Evolutionary conservation across 2,329 filamentous ascomycete genomes (phyloP).

Genomic region (Cladophialophora exuberans): DNA sequence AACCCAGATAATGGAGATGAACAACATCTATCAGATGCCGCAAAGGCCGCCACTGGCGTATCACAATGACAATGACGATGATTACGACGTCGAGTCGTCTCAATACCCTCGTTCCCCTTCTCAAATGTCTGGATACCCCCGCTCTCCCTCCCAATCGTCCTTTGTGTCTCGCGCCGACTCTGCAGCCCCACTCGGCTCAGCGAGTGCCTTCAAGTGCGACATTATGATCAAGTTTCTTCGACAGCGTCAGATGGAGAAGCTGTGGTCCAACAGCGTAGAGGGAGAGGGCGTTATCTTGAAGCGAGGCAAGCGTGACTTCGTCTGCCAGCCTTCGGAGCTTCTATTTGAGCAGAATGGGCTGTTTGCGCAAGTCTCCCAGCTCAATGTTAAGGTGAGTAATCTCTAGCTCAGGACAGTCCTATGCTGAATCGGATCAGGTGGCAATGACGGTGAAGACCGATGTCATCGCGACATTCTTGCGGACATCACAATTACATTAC

Average conservation of each 20-base stretch:
- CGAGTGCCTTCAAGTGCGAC: constrained; percentile 9
- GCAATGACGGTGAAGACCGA: constrained; percentile 70
- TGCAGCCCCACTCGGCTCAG: background rate
- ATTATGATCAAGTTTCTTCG: constrained; percentile 17
- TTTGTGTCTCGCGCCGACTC: background rate
- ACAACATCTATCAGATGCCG: background rate
- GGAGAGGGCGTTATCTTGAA: constrained; percentile 60
- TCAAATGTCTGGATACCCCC: background rate
- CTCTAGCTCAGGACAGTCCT: constrained; percentile 44
- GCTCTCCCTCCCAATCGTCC: background rate
- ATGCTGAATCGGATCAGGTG: constrained; percentile 53
- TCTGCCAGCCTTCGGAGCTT: constrained; percentile 54
- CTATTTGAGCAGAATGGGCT: constrained; percentile 51
- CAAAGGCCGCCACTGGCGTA: constrained; percentile 1
- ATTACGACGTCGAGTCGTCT: background rate
- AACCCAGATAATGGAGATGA: background rate
- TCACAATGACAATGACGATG: background rate
- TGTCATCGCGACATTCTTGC: constrained; percentile 64
- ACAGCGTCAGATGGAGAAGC: constrained; percentile 18
- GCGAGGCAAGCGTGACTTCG: constrained; percentile 53
- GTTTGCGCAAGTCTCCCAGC: constrained; percentile 11
- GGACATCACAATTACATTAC: constrained; percentile 55
- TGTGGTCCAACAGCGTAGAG: constrained; percentile 3
- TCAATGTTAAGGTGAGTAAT: constrained; percentile 36
- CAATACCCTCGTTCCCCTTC: no score